phyloP scores from a whole-genome alignment of 495 filamentous ascomycete genomes.

The Penicillium desertorum region DNA sequence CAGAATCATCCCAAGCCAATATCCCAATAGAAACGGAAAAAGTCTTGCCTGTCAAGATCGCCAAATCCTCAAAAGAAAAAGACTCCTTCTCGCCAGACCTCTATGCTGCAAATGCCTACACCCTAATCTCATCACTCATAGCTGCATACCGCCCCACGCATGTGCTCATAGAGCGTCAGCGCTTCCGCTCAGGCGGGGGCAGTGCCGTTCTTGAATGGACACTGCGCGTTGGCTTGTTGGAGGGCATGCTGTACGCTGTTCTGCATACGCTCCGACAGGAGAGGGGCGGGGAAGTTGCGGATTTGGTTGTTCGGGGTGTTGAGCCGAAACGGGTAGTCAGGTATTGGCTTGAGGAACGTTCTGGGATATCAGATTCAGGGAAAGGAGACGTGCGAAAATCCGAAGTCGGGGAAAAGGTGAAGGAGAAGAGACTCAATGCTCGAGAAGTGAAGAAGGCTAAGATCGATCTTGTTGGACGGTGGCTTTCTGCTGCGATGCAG shows the following conservation, averaged over 20 bases:
- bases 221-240: conserved; percentile 82
- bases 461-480: conserved; percentile 60
- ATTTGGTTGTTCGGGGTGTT: conserved; percentile 34
- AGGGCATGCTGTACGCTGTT: conserved; percentile 83
- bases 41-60: not conserved
- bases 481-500: conserved; percentile 40
- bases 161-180: conserved; percentile 87
- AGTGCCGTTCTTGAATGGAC: conserved; percentile 83
- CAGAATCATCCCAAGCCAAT: not conserved
- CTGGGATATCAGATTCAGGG: not conserved
- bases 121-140: conserved; percentile 54
- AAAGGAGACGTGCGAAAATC: conserved; percentile 9
- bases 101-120: conserved; percentile 62
- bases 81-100: conserved; percentile 56
- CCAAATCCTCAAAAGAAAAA: conserved; percentile 14
- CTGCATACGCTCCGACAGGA: conserved; percentile 55
- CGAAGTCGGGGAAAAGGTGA: conserved; percentile 18
- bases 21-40: conserved; percentile 1
- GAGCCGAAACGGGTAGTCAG: conserved; percentile 43
- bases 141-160: conserved; percentile 58
- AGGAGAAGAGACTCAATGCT: conserved; percentile 27
- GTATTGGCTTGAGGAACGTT: conserved; percentile 35
- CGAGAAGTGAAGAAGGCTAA: conserved; percentile 59
- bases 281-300: conserved; percentile 22
- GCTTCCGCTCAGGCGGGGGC: conserved; percentile 68